Percentiles rank a stretch among this genome's conserved stretches.
Conservation (phyloP, 306 rosid species). For the Cucumis hystrix region DNA sequence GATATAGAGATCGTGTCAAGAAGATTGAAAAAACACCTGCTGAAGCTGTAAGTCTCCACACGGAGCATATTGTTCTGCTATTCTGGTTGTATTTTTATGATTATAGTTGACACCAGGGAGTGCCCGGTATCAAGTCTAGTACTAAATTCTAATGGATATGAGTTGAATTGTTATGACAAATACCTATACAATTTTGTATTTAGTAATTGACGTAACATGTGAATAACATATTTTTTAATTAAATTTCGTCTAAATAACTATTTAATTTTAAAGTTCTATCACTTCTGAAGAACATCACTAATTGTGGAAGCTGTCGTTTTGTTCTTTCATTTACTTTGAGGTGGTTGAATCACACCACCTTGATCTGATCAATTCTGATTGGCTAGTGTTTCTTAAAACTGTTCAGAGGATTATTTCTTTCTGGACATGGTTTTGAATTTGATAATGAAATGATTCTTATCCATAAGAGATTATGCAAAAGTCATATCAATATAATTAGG, state of each 20-base stretch:
- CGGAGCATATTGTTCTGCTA: constrained; percentile 12
- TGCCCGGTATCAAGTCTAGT: not conserved
- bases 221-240: not conserved
- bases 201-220: not conserved
- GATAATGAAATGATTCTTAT: not conserved
- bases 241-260: not conserved
- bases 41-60: constrained; percentile 47
- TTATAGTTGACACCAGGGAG: not conserved
- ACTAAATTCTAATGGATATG: not conserved
- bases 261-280: not conserved
- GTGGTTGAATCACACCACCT: not conserved
- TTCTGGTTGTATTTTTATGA: constrained; percentile 16
- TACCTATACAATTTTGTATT: not conserved
- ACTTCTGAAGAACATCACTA: not conserved
- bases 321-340: not conserved
- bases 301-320: not conserved
- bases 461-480: not conserved
- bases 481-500: not conserved
- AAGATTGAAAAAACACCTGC: constrained; percentile 19
- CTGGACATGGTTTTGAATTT: not conserved
- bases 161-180: not conserved
- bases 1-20: constrained; percentile 17
- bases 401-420: not conserved
- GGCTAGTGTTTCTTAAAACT: not conserved
- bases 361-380: not conserved